phyloP scores from a whole-genome alignment of 1,139 yeast species.

The Blastobotrys malaysiensis region DNA sequence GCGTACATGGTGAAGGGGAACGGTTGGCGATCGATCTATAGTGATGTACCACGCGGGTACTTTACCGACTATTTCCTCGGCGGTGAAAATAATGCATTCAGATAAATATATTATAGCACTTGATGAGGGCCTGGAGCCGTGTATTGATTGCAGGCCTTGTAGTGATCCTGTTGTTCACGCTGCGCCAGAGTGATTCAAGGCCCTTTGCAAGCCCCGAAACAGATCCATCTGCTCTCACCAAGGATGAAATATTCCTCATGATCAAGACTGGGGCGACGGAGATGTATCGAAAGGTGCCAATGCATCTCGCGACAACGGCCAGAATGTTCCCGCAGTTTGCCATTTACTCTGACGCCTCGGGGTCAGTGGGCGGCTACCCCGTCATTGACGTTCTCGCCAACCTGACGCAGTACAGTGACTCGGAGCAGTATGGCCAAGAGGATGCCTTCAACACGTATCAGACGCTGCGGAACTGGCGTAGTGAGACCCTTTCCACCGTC shows the following conservation, averaged over 20 bases:
- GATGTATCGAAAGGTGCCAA: conserved; percentile 34
- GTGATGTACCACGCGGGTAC: background rate
- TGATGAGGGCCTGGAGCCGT: background rate
- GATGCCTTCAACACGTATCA: conserved; percentile 23
- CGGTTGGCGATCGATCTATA: background rate
- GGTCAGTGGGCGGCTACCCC: conserved; percentile 31
- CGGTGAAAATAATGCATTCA: too few species aligned
- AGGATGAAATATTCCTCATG: conserved; percentile 29
- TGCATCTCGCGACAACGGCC: conserved; percentile 34
- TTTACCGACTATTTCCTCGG: too few species aligned
- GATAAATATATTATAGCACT: too few species aligned
- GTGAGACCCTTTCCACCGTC: conserved; percentile 19
- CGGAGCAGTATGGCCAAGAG: conserved; percentile 8
- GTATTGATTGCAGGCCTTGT: background rate
- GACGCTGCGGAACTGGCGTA: conserved; percentile 23
- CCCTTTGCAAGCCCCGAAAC: too few species aligned
- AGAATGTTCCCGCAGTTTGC: conserved; percentile 33
- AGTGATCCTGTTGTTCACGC: background rate
- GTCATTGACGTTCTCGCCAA: conserved; percentile 32
- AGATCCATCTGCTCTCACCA: too few species aligned
- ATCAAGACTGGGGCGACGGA: conserved; percentile 36
- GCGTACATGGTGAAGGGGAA: background rate
- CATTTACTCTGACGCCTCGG: conserved; percentile 33
- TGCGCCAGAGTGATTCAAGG: too few species aligned
- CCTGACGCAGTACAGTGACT: conserved; percentile 19